These are phyloP conservation scores for Nematodospora valgi DNA, from an alignment of 805 yeast species.

Conservation along the genomic window DNA sequence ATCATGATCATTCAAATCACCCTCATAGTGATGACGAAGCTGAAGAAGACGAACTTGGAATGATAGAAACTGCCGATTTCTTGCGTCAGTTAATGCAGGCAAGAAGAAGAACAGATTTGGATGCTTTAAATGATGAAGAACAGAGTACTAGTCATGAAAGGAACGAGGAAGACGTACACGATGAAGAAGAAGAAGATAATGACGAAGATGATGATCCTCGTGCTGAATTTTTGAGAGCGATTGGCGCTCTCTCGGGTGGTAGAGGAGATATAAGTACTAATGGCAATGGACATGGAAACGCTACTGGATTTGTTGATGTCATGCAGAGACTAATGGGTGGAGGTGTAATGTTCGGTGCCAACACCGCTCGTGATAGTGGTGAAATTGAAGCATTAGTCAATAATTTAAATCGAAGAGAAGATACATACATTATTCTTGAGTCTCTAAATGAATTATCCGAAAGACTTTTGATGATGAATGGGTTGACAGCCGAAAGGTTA, in stretches of 20 bases:
- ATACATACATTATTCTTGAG: slow-evolving; percentile 60
- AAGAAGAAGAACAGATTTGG: slow-evolving; percentile 9
- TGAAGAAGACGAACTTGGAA: slow-evolving; percentile 18
- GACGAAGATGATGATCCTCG: slow-evolving; percentile 19
- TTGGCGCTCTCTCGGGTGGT: slow-evolving; percentile 17
- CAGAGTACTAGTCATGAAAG: background rate
- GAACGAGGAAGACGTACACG: slow-evolving; percentile 10
- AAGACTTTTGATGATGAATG: slow-evolving; percentile 65
- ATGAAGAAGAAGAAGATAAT: slow-evolving; percentile 14
- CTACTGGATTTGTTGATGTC: slow-evolving; percentile 25
- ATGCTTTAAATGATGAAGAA: background rate
- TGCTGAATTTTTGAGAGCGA: slow-evolving; percentile 24
- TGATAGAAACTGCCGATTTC: slow-evolving; percentile 17
- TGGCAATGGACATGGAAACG: slow-evolving; percentile 15
- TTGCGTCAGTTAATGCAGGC: slow-evolving; percentile 18
- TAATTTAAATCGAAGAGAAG: slow-evolving; percentile 44
- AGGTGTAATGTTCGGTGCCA: slow-evolving; percentile 17
- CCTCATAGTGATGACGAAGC: slow-evolving; percentile 15
- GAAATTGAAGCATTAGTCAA: slow-evolving; percentile 35
- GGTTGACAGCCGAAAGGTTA: slow-evolving; percentile 55
- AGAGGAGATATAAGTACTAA: slow-evolving; percentile 10
- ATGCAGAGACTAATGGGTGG: slow-evolving; percentile 34
- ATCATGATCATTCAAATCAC: slow-evolving; percentile 5
- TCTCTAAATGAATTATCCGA: slow-evolving; percentile 64
- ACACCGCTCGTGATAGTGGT: slow-evolving; percentile 16